Percentiles rank a stretch among this genome's conserved stretches.
phyloP scores from a whole-genome alignment of 2,329 filamentous ascomycete genomes.

The Pyrenophora teres region DNA sequence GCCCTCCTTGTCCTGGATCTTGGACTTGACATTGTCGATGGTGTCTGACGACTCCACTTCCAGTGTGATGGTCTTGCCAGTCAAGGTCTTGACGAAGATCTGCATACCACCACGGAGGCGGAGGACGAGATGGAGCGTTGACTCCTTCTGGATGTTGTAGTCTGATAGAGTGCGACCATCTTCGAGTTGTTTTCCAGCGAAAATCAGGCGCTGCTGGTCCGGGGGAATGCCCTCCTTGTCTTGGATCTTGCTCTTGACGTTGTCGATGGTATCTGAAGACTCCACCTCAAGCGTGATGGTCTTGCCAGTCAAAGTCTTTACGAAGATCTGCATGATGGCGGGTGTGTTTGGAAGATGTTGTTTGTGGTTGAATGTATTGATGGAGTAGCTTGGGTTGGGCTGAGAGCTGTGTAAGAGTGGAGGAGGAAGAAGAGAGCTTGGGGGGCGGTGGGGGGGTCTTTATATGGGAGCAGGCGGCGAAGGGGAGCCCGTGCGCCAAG shows the following conservation, averaged over 20 bases:
- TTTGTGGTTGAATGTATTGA: not conserved
- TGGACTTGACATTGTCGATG: conserved; percentile 95
- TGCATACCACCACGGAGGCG: conserved; percentile 69
- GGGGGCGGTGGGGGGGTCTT: conserved; percentile 41
- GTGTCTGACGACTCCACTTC: conserved; percentile 77
- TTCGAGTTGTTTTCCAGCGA: conserved; percentile 63
- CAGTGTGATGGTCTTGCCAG: conserved; percentile 68
- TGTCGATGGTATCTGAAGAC: conserved; percentile 49
- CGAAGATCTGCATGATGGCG: conserved; percentile 87
- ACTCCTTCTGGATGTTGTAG: conserved; percentile 64
- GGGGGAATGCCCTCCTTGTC: conserved; percentile 65
- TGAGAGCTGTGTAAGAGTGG: conserved; percentile 23
- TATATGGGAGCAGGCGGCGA: conserved; percentile 39
- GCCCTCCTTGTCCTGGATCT: conserved; percentile 98
- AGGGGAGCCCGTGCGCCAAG: conserved; percentile 38
- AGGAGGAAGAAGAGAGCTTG: conserved; percentile 27
- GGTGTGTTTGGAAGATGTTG: conserved; percentile 12
- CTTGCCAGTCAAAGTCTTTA: conserved; percentile 81
- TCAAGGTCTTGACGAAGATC: conserved; percentile 68
- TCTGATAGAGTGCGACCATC: conserved; percentile 61
- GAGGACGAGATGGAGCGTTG: conserved; percentile 74
- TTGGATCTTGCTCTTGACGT: conserved; percentile 55
- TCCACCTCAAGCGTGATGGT: conserved; percentile 55
- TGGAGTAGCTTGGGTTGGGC: not conserved
- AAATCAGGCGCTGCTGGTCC: conserved; percentile 63